These are phyloP conservation scores for Colletotrichum tropicicola DNA, from an alignment of 2,329 filamentous ascomycete species.

Conservation along the genomic window DNA sequence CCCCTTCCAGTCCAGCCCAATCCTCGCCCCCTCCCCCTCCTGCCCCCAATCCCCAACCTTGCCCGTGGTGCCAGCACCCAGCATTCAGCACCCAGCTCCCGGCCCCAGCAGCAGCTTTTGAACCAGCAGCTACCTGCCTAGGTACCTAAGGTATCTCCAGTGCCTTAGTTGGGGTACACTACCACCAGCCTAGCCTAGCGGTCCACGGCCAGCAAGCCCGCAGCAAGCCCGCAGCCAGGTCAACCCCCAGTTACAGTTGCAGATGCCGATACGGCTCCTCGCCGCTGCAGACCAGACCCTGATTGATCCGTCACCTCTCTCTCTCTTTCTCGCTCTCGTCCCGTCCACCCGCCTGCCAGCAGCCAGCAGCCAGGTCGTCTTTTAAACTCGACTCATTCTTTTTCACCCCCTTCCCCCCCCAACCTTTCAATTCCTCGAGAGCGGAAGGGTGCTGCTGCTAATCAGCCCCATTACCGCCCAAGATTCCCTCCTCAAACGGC, in stretches of 20 bases:
- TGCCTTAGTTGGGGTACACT: too few species aligned
- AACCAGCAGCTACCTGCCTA: neutral
- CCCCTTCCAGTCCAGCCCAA: slow-evolving; percentile 2
- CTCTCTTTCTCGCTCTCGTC: too few species aligned
- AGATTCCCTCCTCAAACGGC: slow-evolving; percentile 80
- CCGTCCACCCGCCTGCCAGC: slow-evolving; percentile 10
- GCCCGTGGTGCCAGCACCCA: neutral
- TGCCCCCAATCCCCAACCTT: neutral
- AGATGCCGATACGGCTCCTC: slow-evolving; percentile 9
- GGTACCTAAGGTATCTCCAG: too few species aligned
- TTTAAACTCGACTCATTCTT: slow-evolving; percentile 43
- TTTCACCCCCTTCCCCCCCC: slow-evolving; percentile 36
- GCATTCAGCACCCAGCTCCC: neutral
- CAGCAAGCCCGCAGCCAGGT: neutral
- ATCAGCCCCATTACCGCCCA: slow-evolving; percentile 81
- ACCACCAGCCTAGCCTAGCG: neutral
- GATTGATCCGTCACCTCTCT: slow-evolving; percentile 21
- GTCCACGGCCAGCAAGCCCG: slow-evolving; percentile 7
- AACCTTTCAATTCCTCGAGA: slow-evolving; percentile 40
- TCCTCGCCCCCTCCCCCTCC: neutral
- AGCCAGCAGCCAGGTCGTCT: neutral
- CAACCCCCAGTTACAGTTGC: slow-evolving; percentile 8
- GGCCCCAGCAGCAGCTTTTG: neutral
- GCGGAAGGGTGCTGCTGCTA: slow-evolving; percentile 76
- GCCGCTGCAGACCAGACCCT: slow-evolving; percentile 10